Base-by-base conservation (phyloP, 495 filamentous ascomycete genomes). In the Hypoxylon cercidicola region DNA sequence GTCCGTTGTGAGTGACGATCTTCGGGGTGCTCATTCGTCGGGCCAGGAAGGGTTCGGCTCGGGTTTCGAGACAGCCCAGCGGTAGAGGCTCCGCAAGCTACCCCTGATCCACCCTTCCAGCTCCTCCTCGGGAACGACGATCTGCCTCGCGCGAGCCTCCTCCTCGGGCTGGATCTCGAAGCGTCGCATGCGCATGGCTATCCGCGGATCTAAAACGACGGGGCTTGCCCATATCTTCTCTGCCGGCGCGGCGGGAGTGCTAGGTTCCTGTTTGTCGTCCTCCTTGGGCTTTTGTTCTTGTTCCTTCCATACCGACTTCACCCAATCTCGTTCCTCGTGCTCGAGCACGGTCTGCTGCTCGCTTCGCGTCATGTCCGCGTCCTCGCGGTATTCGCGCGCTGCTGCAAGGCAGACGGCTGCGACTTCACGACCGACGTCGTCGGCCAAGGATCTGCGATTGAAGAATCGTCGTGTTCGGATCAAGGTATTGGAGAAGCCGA, bases 401-500 rank as follows among this genome's bases (percentile, higher is more conserved):
- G 82, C 73, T 4, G 87, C 89, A 4, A 98, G 81, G 25, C 94
- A 93, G 18, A 91, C 84, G 34, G 90, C 89, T 0, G 94, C 96
- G 30, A 93, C 91, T 46, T 97, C 86, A n/a, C 91, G 89, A 41
- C 95, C 96, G 54, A 97, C 88, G 4, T 86, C 81, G 68, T 99
- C 94, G 41, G 96, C 96, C 15, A 97, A 82, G 41, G 85, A 75
- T 12, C 96, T 91, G 46, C 92, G 89, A 73, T 87, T 97, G 39
- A 99, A 81, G 83, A 92, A 99, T 44, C 95, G 92, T 70, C 91
- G 90, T 50, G 97, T 72, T 34, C 95, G 87, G 63, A 87, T 91
- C 0, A 92, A 92, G 0, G 93, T 97, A 77, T 96, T 94, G 46
- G 93, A 77, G 80, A 99, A 96, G 59, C 95, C 95, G 23, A 99